Base-by-base conservation (phyloP, 768 basidiomycete genomes). In the Trametes meyenii region DNA sequence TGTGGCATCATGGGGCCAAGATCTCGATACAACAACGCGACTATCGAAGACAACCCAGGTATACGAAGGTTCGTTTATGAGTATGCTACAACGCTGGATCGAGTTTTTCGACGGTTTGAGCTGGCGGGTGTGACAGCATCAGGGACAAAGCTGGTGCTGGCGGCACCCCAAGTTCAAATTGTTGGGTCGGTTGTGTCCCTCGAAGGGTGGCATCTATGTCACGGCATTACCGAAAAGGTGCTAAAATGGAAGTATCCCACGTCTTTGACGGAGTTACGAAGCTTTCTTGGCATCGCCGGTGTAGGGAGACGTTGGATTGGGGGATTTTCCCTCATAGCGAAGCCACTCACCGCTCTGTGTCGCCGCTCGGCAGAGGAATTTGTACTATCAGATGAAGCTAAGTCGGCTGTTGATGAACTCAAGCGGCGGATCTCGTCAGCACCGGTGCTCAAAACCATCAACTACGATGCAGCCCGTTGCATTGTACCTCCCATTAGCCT, bases 121-220 rank as follows among this genome's bases (percentile, higher is more conserved):
- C 50, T 49, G 5, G 69, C 75, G 0, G 74, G 77, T 0, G 62
- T 73, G 0, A 78, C 76, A 0, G 70, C 71, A 0, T 76, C 76
- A 1, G 76, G 74, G 6, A 53, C 55, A 29, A 78, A 77, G 52
- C 39, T 72, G 0, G 50, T 70, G 2, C 56, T 73, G 0, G 71
- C 69, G 0, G 66, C 67, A 0, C 67, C 68, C 0, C 12, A 54
- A 0, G 59, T 75, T 0, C 39, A 63, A 3, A 73, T 78, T 21
- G 74, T 76, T 2, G 76, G 77, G 0, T 53, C 72, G 0, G 49
- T 69, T 0, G 73, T 73, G 0, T 72, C 69, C 0, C 35, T 48
- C 3, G 69, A 77, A n/a, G 77, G 77, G 0, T 72, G 72, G 69
- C 65, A 66, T 11, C 61, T 76, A 0, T 61, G 68, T 1, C 69